Conservation (phyloP, 352 stramenopile species). For the Phytophthora pinifolia region DNA sequence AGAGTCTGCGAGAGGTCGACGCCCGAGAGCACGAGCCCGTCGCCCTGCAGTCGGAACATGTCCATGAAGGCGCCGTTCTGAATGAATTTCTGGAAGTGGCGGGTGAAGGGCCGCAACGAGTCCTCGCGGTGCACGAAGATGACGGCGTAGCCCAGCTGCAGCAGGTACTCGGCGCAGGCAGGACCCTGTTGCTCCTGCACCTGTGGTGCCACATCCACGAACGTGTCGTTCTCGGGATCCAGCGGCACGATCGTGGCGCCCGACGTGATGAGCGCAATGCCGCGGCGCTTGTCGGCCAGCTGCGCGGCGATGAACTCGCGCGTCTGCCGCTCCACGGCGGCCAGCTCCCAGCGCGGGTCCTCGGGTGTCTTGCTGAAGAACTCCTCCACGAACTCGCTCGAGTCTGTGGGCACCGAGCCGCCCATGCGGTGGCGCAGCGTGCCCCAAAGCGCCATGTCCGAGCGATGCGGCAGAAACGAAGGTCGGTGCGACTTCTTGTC, state of each 20-base stretch:
- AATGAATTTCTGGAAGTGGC: conserved; percentile 85
- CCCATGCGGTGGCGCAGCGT: conserved; percentile 78
- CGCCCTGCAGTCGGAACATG: conserved; percentile 68
- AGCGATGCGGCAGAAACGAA: conserved; percentile 21
- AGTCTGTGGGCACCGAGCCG: conserved; percentile 56
- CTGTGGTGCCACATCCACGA: conserved; percentile 72
- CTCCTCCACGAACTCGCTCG: conserved; percentile 71
- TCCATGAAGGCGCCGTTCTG: conserved; percentile 80
- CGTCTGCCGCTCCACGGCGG: conserved; percentile 34
- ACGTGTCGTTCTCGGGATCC: conserved; percentile 59
- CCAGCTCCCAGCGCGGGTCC: conserved; percentile 60
- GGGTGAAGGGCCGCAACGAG: conserved; percentile 80
- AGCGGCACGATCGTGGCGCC: conserved; percentile 80
- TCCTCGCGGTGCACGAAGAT: conserved; percentile 81
- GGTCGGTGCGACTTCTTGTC: conserved; percentile 14
- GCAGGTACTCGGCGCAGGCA: conserved; percentile 76
- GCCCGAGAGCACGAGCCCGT: conserved; percentile 65
- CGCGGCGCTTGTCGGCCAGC: conserved; percentile 52
- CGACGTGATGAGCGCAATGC: conserved; percentile 81
- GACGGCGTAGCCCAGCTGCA: conserved; percentile 78
- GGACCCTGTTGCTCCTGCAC: conserved; percentile 78
- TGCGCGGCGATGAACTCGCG: conserved; percentile 65
- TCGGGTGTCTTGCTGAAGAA: conserved; percentile 81
- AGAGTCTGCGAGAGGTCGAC: conserved; percentile 61
- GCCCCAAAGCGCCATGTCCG: conserved; percentile 78